A percentile compares a stretch with the other conserved stretches of the same genome.
phyloP scores from a whole-genome alignment of 345 rosid genomes.

The Arabidopsis suecica region DNA sequence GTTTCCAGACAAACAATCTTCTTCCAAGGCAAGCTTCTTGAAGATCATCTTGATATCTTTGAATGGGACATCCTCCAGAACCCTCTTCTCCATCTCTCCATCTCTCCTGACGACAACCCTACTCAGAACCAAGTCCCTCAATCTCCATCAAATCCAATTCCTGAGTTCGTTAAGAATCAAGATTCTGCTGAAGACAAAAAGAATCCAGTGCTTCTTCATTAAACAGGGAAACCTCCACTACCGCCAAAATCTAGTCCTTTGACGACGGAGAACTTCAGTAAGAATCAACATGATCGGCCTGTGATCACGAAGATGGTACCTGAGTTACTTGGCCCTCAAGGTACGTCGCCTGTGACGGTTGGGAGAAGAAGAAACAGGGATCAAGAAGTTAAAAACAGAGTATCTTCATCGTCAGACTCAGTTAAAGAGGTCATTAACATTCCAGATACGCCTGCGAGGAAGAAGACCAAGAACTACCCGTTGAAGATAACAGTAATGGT shows the following conservation, averaged over 20 bases:
- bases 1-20: conserved; percentile 54
- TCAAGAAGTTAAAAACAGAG: background rate
- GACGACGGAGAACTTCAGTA: too few species aligned
- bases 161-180: background rate
- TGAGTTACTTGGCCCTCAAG: background rate
- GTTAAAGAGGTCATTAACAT: too few species aligned
- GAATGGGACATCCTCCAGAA: conserved; percentile 50
- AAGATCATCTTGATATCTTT: conserved; percentile 54
- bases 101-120: conserved; percentile 25
- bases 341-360: background rate
- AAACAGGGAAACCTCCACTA: too few species aligned
- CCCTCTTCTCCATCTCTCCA: conserved; percentile 57
- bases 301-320: too few species aligned
- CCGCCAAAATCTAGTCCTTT: too few species aligned
- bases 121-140: too few species aligned
- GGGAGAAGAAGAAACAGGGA: background rate
- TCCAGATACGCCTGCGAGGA: background rate
- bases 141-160: background rate
- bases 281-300: too few species aligned
- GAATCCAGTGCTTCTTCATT: too few species aligned
- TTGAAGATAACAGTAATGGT: conserved; percentile 58
- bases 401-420: background rate
- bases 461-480: background rate
- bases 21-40: conserved; percentile 54
- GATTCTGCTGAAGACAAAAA: background rate